Base-by-base conservation (phyloP, 192 early-diverging fungal genomes). In the Lunasporangiospora selenospora region DNA sequence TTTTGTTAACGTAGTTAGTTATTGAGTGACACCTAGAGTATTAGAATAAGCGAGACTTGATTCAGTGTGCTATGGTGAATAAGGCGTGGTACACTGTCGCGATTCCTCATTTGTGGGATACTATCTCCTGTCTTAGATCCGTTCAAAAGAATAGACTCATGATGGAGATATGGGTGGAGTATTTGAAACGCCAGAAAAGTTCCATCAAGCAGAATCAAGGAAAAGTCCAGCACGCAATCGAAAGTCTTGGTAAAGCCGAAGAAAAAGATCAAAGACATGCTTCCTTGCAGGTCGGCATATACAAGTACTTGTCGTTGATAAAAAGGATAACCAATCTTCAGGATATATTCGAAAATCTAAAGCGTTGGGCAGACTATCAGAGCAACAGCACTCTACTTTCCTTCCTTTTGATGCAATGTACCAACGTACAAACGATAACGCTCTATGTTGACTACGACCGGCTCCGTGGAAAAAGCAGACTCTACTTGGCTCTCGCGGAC, bases 31-130 rank as follows among this genome's bases (percentile, higher is more conserved):
- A n/a, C n/a, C n/a, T n/a, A n/a, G n/a, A n/a, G n/a, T n/a, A n/a
- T n/a, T n/a, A n/a, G n/a, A n/a, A n/a, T n/a, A n/a, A n/a, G n/a
- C 56, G 38, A 16, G 43, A 58, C 56, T 45, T 58, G 34, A 23
- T 33, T 23, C 56, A 24, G 6, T 58, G 56, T 12, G 5, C 15
- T 6, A 29, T 47, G 21, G 56, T 58, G 19, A 38, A 58, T 29
- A 58, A 58, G 56, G 1, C 45, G 38, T 58, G 56, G 56, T 15
- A 16, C 27, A 13, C 36, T 47, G 56, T 32, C 18, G 32, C 56
- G 7, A 46, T 13, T 26, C 43, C 44, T 10, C 19, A 38, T 37
- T 19, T 58, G 44, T 58, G 56, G 56, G 43, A 13, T 33, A 58
- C 56, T 24, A 47, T 46, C 19, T 32, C 43, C 1, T 27, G 18